Percentiles rank a stretch among this genome's conserved stretches.
These are phyloP conservation scores for Talaromyces wortmannii DNA, from an alignment of 495 filamentous ascomycete genomes.

Conservation along the genomic window DNA sequence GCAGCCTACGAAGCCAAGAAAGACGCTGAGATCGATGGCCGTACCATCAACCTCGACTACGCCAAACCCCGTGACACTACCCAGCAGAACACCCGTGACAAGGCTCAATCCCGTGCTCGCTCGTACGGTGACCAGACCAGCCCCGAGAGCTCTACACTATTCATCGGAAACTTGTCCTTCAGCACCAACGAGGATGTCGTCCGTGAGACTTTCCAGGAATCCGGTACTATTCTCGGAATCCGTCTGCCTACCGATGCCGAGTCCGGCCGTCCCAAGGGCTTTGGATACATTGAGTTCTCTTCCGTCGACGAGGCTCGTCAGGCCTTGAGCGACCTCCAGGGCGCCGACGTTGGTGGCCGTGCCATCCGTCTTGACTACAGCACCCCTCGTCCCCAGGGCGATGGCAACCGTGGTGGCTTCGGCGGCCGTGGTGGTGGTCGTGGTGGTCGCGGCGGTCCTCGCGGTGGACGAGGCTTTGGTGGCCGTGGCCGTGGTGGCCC, in stretches of 20 bases:
- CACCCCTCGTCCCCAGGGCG: constrained; percentile 62
- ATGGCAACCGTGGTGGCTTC: constrained; percentile 36
- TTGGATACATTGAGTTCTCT: constrained; percentile 83
- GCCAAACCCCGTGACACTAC: constrained; percentile 56
- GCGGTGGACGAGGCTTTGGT: constrained; percentile 44
- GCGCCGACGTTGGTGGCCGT: constrained; percentile 70
- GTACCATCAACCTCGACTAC: constrained; percentile 84
- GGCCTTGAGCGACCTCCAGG: constrained; percentile 69
- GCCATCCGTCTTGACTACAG: constrained; percentile 86
- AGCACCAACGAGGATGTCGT: constrained; percentile 72
- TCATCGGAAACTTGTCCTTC: constrained; percentile 89
- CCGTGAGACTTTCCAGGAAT: constrained; percentile 64
- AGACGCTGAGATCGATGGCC: constrained; percentile 74
- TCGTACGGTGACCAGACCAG: constrained; percentile 73
- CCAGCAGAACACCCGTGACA: constrained; percentile 46
- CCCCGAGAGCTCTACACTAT: constrained; percentile 79
- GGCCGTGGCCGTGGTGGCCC: constrained; percentile 41
- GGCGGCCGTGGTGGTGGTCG: constrained; percentile 41
- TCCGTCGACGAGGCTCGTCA: constrained; percentile 79
- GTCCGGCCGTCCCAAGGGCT: constrained; percentile 83
- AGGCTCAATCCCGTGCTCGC: constrained; percentile 61
- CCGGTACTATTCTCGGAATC: constrained; percentile 66
- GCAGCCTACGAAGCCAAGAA: constrained; percentile 78
- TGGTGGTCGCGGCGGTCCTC: constrained; percentile 42
- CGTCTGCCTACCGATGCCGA: constrained; percentile 88